Evolutionary conservation across 495 filamentous ascomycete species (phyloP), one percentile per base, ranked within the genome.

Genomic region (Acidiella bohemica): DNA sequence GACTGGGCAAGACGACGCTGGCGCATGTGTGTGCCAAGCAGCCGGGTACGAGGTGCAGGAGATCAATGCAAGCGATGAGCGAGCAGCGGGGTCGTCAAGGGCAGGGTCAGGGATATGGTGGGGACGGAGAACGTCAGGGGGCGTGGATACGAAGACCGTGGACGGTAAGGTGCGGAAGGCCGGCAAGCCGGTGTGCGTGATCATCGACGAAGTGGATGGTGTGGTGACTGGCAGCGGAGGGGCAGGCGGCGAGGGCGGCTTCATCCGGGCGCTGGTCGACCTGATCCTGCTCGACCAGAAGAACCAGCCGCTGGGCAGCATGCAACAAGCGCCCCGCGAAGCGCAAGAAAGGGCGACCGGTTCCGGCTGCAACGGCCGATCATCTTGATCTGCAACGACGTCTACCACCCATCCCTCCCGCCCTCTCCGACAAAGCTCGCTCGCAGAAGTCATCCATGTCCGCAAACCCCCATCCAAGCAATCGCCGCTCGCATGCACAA

Each of bases 171-270:
- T 76, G 5, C 70, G 75, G 34, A 82, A 81, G 50, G 69, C 78
- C n/a, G 84, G 78, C 10, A 80, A 76, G 41, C 90, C 90, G 9
- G 78, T 95, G 1, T 96, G 90, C 52, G 77, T 97, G 5, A 74
- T 97, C 8, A 81, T 97, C 0, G 90, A 97, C 53, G 90, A 97
- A 60, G 88, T 95, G 4, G 90, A 97, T 54, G 90, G 90, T 31
- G 88, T 90, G 4, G 82, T 87, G 27, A 67, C 74, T 25, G 84
- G 90, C 13, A 76, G 75, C 42, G 79, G 81, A 18, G 78, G 81
- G 19, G 76, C 72, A 24, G 77, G 75, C 34, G 76, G 76, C 14
- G 79, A 84, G 49, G 85, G 85, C 17, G 90, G 90, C 2, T 97
- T 97, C 48, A 77, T 96, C 59, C 93, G 87, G 59, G 90, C 90